Evolutionary conservation across 1,139 yeast species (phyloP).

Genomic region (Kodamaea alishanica): DNA sequence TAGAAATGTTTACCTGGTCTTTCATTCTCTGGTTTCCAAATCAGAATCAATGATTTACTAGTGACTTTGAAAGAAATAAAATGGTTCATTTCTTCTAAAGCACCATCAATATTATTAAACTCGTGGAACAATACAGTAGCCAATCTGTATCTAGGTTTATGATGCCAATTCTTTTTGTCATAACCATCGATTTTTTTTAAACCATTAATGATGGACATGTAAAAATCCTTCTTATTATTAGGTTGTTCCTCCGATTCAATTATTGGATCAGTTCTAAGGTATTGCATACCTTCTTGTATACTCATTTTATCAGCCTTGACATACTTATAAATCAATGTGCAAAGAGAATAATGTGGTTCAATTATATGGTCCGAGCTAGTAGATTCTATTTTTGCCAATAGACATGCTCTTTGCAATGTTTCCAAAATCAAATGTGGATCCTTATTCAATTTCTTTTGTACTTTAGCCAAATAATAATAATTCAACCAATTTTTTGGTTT

Average conservation of each 20-base stretch:
- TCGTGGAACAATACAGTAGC: slow-evolving; percentile 61
- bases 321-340: slow-evolving; percentile 58
- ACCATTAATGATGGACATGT: slow-evolving; percentile 22
- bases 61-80: slow-evolving; percentile 65
- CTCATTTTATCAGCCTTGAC: slow-evolving; percentile 35
- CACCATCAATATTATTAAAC: slow-evolving; percentile 48
- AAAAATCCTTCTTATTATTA: slow-evolving; percentile 25
- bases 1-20: slow-evolving; percentile 90
- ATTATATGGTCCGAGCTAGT: slow-evolving; percentile 50
- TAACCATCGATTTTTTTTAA: slow-evolving; percentile 40
- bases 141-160: slow-evolving; percentile 73
- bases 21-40: slow-evolving; percentile 93
- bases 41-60: slow-evolving; percentile 69
- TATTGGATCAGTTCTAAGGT: slow-evolving; percentile 35
- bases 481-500: slow-evolving; percentile 59
- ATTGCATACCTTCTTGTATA: slow-evolving; percentile 33
- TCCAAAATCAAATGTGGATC: slow-evolving; percentile 31
- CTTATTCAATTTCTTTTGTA: slow-evolving; percentile 47
- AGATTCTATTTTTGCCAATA: slow-evolving; percentile 39
- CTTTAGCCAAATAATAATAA: slow-evolving; percentile 57
- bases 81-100: slow-evolving; percentile 60
- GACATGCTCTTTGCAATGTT: slow-evolving; percentile 39
- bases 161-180: slow-evolving; percentile 92
- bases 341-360: slow-evolving; percentile 71
- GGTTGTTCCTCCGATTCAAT: slow-evolving; percentile 10